A percentile compares a stretch with the other conserved stretches of the same genome.
Conservation (phyloP, 345 rosid species). For the Excoecaria cochinchinensis region DNA sequence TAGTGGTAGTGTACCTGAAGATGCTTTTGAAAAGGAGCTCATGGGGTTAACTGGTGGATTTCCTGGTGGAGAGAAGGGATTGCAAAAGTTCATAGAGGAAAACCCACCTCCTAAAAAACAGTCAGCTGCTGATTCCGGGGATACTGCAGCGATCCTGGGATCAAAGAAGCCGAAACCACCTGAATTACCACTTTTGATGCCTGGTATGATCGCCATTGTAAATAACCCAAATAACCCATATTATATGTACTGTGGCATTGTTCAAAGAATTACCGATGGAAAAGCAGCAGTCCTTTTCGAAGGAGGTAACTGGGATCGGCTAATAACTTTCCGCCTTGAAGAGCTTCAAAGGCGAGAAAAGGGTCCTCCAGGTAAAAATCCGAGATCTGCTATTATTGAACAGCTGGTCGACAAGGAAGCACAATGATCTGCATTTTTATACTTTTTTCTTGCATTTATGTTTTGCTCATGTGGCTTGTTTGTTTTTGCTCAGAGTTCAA, state of each 20-base stretch:
- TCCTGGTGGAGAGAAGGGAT: conserved; percentile 83
- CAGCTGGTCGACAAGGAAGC: not conserved
- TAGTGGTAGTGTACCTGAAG: conserved; percentile 47
- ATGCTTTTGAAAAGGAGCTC: conserved; percentile 72
- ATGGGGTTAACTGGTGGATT: conserved; percentile 92
- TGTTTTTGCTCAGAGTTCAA: not conserved
- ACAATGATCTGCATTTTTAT: not conserved
- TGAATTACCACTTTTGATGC: conserved; percentile 72
- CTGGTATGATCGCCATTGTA: conserved; percentile 85
- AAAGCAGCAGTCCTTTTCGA: conserved; percentile 85
- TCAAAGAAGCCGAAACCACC: conserved; percentile 72
- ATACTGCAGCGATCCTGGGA: conserved; percentile 8
- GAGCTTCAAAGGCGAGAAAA: conserved; percentile 83
- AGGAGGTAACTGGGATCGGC: conserved; percentile 85
- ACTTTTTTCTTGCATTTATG: conserved; percentile 13
- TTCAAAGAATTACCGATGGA: conserved; percentile 89
- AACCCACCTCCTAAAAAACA: conserved; percentile 67
- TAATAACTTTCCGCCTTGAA: conserved; percentile 73
- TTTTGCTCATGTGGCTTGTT: conserved; percentile 1
- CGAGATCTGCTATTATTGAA: conserved; percentile 52
- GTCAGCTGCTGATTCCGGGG: conserved; percentile 15
- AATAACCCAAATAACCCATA: conserved; percentile 74
- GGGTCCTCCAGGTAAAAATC: conserved; percentile 83
- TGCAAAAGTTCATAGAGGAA: conserved; percentile 58
- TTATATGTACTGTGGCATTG: conserved; percentile 86